Evolutionary conservation across 805 yeast species (phyloP).

Genomic region (Ogataea siamensis): DNA sequence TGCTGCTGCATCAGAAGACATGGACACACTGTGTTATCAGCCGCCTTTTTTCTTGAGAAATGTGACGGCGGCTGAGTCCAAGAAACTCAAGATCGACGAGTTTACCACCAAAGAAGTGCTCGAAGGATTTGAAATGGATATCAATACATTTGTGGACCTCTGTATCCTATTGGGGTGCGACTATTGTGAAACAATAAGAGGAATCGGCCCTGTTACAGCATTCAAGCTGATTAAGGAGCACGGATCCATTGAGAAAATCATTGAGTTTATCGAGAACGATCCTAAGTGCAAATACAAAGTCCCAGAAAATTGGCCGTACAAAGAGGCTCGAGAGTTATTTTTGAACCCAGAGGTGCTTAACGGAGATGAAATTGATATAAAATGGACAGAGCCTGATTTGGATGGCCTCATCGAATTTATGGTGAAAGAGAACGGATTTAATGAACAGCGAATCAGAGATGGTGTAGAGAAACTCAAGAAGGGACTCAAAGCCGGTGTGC

Average conservation of each 20-base stretch:
- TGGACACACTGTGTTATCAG: conserved; percentile 94
- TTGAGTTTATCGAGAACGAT: conserved; percentile 57
- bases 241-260: conserved; percentile 73
- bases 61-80: conserved; percentile 89
- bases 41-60: conserved; percentile 84
- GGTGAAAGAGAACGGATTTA: conserved; percentile 86
- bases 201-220: conserved; percentile 96
- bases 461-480: conserved; percentile 86
- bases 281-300: conserved; percentile 68
- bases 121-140: conserved; percentile 72
- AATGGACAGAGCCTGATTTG: conserved; percentile 87
- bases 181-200: conserved; percentile 91
- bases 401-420: conserved; percentile 79
- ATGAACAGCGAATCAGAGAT: conserved; percentile 84
- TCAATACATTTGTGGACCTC: conserved; percentile 77
- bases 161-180: conserved; percentile 96
- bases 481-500: conserved; percentile 80
- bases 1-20: conserved; percentile 98
- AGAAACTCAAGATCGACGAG: conserved; percentile 90
- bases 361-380: conserved; percentile 61
- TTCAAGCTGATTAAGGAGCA: conserved; percentile 83
- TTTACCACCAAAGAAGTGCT: conserved; percentile 65
- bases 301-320: conserved; percentile 94
- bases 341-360: conserved; percentile 74
- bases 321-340: conserved; percentile 83